Evolutionary conservation across 306 rosid genomes (phyloP).

Genomic region (Abrus precatorius): DNA sequence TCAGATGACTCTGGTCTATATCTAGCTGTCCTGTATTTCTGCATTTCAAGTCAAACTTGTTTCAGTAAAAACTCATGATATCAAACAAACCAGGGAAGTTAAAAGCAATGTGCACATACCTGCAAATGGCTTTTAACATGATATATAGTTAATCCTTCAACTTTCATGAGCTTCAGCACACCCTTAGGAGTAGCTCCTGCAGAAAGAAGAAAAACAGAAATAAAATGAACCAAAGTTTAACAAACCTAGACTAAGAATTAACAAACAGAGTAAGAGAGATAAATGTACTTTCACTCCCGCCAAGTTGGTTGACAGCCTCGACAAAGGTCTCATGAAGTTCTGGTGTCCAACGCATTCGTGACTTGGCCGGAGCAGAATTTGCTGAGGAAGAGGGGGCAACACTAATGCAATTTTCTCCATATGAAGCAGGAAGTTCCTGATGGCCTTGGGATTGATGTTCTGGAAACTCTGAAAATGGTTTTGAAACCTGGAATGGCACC

Average conservation of each 20-base stretch:
- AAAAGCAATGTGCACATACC: constrained; percentile 54
- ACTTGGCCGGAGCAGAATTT: constrained; percentile 67
- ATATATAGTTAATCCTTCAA: constrained; percentile 87
- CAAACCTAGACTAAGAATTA: constrained; percentile 19
- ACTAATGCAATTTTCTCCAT: constrained; percentile 61
- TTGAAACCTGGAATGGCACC: constrained; percentile 70
- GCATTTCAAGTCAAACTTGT: constrained; percentile 55
- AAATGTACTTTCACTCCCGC: constrained; percentile 84
- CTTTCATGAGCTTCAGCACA: constrained; percentile 89
- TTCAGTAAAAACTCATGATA: constrained; percentile 39
- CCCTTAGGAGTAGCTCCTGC: constrained; percentile 95
- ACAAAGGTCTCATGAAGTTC: constrained; percentile 93
- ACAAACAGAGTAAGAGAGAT: constrained; percentile 40
- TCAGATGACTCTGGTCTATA: constrained; percentile 86
- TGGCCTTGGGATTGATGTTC: constrained; percentile 65
- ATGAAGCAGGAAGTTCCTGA: constrained; percentile 61
- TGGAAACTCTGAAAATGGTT: constrained; percentile 58
- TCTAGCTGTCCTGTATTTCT: constrained; percentile 96
- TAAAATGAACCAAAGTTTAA: constrained; percentile 12
- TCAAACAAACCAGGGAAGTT: constrained; percentile 33
- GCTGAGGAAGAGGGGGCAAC: constrained; percentile 59
- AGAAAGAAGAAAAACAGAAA: constrained; percentile 33
- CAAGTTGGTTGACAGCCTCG: constrained; percentile 90
- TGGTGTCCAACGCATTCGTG: constrained; percentile 98
- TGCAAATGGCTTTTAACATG: constrained; percentile 97